Base-by-base conservation (phyloP, 495 filamentous ascomycete genomes). In the Lichina pygmaea region DNA sequence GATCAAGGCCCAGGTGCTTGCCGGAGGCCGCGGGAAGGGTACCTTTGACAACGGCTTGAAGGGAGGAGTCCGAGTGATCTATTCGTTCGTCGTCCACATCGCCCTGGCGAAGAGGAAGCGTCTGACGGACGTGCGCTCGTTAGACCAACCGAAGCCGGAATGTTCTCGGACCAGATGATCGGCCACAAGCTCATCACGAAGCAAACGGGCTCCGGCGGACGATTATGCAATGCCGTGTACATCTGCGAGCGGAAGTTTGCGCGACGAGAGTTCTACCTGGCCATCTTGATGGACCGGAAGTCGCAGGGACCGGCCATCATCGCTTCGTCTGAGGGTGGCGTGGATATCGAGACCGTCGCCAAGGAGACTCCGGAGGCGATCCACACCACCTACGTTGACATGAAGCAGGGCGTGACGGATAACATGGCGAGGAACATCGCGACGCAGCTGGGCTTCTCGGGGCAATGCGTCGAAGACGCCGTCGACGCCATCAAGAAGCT, bases 211-310 rank as follows among this genome's bases (percentile, higher is more conserved):
- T 80, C 84, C 48, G 66, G 59, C 49, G 89, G 89, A 57, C 82
- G 86, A 59, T 69, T 85, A 57, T 97, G 89, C 68, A 93, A 85
- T 62, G 67, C 82, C 46, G 89, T 97, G 54, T 94, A 89, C 66
- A 94, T 97, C 60, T 89, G 84, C 65, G 89, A 97, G 71, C 84
- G 89, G 70, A 97, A 97, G 70, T 97, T 95, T 55, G 89, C 89
- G 53, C 84, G 89, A 49, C 77, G 91, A 55, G 89, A 97, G 66
- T 97, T 95, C 73, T 97, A 97, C 67, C 76, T 97, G 15, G 89
- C 89, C 53, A 73, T 97, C 50, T 73, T 97, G 51, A 93, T 97
- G 86, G 89, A 97, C 68, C 84, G 89, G 51, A 70, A 67, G 52
- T 78, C 81, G 13, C 89, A 94, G 67, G 71, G 73, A 49, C 91